phyloP scores from a whole-genome alignment of 495 filamentous ascomycete genomes.

The Clavariopsis aquatica region DNA sequence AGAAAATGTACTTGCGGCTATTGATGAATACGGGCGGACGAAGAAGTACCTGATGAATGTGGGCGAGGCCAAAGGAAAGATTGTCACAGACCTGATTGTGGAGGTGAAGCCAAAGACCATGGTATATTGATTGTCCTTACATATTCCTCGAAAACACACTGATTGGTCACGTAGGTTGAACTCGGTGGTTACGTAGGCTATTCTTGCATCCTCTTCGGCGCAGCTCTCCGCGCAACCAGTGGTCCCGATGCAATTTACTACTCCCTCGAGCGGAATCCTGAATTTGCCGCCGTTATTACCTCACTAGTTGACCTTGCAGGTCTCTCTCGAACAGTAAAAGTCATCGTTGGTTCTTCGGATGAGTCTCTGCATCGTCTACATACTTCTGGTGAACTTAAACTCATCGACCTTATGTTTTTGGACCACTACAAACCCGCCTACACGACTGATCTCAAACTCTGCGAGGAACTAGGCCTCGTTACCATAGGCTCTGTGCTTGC shows the following conservation, averaged over 20 bases:
- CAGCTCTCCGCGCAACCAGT: constrained; percentile 59
- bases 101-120: constrained; percentile 65
- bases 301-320: constrained; percentile 68
- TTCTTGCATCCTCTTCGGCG: constrained; percentile 70
- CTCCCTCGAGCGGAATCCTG: constrained; percentile 67
- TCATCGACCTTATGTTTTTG: constrained; percentile 70
- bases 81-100: constrained; percentile 64
- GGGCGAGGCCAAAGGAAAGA: constrained; percentile 68
- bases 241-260: constrained; percentile 57
- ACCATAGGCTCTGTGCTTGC: constrained; percentile 61
- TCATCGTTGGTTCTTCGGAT: constrained; percentile 66
- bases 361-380: constrained; percentile 58
- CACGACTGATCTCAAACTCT: constrained; percentile 68
- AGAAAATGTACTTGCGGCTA: constrained; percentile 61
- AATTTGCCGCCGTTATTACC: constrained; percentile 64
- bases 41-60: constrained; percentile 78
- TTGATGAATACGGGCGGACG: constrained; percentile 69
- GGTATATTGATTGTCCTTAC: constrained; percentile 38
- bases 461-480: constrained; percentile 66
- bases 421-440: constrained; percentile 77
- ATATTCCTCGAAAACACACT: constrained; percentile 6
- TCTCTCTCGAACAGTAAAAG: constrained; percentile 62
- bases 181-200: constrained; percentile 83
- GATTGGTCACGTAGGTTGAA: constrained; percentile 54
- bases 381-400: constrained; percentile 52